Conservation (phyloP, 768 basidiomycete genomes). For the Kwoniella dejecticola region DNA sequence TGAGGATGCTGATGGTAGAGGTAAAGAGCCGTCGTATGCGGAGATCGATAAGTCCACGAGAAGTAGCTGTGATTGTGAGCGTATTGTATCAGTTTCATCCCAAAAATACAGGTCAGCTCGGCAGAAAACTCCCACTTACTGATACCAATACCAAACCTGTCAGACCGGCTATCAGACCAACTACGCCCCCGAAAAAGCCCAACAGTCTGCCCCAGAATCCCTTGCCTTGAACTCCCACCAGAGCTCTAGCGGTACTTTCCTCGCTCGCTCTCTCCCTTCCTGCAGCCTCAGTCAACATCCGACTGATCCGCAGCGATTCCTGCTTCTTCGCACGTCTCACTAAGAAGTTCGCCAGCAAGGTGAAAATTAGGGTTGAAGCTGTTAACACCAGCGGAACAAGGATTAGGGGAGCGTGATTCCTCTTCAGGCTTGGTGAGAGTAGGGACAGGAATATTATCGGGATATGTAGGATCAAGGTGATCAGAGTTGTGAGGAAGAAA, state of each 20-base stretch:
- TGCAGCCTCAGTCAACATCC: conserved; percentile 48
- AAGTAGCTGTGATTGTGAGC: conserved; percentile 37
- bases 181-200: conserved; percentile 37
- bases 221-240: conserved; percentile 47
- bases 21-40: conserved; percentile 47
- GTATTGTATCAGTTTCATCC: background rate
- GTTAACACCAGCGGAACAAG: conserved; percentile 45
- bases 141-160: conserved; percentile 41
- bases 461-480: conserved; percentile 45
- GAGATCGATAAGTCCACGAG: conserved; percentile 50
- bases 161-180: conserved; percentile 50
- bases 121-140: no score
- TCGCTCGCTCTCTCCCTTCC: conserved; percentile 39
- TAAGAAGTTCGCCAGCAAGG: conserved; percentile 46
- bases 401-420: conserved; percentile 45
- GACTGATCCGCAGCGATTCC: conserved; percentile 44
- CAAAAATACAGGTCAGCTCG: no score
- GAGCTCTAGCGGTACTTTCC: conserved; percentile 41
- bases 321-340: conserved; percentile 45
- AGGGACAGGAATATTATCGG: conserved; percentile 48
- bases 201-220: conserved; percentile 39
- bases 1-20: conserved; percentile 36
- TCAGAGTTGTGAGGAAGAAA: conserved; percentile 52
- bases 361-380: conserved; percentile 38
- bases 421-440: conserved; percentile 40